Conservation (phyloP, 2,329 filamentous ascomycete species). For the Graphilbum fragrans region DNA sequence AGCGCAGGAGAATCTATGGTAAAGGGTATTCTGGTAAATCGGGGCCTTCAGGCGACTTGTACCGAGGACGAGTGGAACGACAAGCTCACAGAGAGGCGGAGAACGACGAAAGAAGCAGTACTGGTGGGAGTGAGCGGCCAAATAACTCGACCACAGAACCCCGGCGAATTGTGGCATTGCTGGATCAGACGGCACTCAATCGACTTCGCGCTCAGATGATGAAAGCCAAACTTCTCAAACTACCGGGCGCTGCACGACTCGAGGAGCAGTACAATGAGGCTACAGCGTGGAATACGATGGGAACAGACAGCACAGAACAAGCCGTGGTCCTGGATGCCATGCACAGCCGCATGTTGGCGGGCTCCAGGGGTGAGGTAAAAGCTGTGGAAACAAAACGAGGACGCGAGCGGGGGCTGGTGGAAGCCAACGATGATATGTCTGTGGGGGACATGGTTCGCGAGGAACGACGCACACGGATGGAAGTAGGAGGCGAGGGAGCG, state of each 20-base stretch:
- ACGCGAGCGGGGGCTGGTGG: slow-evolving; percentile 69
- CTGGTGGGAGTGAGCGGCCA: neutral
- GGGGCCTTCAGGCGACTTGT: slow-evolving; percentile 79
- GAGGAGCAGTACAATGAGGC: slow-evolving; percentile 77
- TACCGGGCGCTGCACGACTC: slow-evolving; percentile 61
- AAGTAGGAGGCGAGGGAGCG: slow-evolving; percentile 66
- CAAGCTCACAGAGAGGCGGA: neutral
- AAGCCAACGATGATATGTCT: slow-evolving; percentile 89
- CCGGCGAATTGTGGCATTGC: slow-evolving; percentile 22
- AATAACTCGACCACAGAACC: neutral
- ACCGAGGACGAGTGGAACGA: slow-evolving; percentile 56
- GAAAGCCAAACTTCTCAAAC: slow-evolving; percentile 79
- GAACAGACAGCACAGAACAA: slow-evolving; percentile 32
- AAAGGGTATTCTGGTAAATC: slow-evolving; percentile 73
- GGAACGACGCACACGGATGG: slow-evolving; percentile 72
- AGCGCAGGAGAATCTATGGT: slow-evolving; percentile 72
- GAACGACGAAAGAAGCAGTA: neutral
- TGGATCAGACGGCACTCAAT: slow-evolving; percentile 76
- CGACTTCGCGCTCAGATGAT: slow-evolving; percentile 87
- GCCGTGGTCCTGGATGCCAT: slow-evolving; percentile 76
- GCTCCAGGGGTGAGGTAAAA: slow-evolving; percentile 60
- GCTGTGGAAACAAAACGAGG: slow-evolving; percentile 69
- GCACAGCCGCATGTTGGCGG: slow-evolving; percentile 81
- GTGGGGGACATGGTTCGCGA: slow-evolving; percentile 96
- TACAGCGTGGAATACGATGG: slow-evolving; percentile 35